Conservation (phyloP, 2,329 filamentous ascomycete genomes). For the Cytospora mali region DNA sequence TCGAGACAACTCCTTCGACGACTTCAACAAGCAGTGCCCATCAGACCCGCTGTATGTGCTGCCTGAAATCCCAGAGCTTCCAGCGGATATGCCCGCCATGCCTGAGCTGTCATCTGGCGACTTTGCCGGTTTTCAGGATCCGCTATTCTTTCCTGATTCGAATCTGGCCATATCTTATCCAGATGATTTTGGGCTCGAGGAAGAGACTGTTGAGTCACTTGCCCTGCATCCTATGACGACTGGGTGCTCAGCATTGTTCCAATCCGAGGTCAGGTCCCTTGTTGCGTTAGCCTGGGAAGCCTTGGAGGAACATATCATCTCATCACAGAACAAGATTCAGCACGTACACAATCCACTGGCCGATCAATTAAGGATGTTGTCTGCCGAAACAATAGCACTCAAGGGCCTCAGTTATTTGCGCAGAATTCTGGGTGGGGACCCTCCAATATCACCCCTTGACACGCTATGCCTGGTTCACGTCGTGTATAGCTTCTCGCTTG, state of each 20-base stretch:
- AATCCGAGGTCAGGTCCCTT: constrained; percentile 42
- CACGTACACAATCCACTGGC: constrained; percentile 47
- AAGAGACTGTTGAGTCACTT: constrained; percentile 30
- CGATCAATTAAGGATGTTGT: constrained; percentile 43
- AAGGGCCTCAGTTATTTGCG: constrained; percentile 47
- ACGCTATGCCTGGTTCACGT: constrained; percentile 56
- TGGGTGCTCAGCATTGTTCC: background rate
- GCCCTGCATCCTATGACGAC: background rate
- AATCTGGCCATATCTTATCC: constrained; percentile 40
- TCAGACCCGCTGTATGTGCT: constrained; percentile 37
- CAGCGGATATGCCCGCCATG: constrained; percentile 43
- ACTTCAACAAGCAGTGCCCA: constrained; percentile 31
- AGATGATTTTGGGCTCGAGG: constrained; percentile 42
- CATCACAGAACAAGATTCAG: constrained; percentile 48
- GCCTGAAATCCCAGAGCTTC: constrained; percentile 48
- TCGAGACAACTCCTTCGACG: constrained; percentile 34
- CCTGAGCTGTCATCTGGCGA: constrained; percentile 33
- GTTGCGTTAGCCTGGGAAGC: constrained; percentile 49
- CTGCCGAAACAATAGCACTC: constrained; percentile 42
- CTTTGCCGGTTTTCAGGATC: constrained; percentile 37
- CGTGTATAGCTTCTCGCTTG: constrained; percentile 52
- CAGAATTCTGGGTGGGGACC: constrained; percentile 43
- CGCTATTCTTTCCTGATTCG: constrained; percentile 42
- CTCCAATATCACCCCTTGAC: constrained; percentile 44
- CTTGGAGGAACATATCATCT: constrained; percentile 49